Conservation (phyloP, 2,329 filamentous ascomycete species). For the Penicillium sp. region DNA sequence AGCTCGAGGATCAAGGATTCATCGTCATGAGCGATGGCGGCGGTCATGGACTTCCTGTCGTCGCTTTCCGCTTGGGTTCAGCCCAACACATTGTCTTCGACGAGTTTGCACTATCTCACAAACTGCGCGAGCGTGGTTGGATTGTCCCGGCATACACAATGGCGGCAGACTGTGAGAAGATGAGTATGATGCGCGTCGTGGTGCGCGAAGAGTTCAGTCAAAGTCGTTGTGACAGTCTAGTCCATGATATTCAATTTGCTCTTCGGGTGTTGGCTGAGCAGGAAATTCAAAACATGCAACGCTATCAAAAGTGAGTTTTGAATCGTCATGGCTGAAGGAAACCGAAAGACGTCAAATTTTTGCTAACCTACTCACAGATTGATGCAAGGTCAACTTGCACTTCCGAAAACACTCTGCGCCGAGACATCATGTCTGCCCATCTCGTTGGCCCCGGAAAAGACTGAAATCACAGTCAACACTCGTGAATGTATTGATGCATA, state of each 20-base stretch:
- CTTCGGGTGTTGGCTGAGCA: conserved; percentile 53
- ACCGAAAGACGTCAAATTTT: not conserved
- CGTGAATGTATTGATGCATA: not conserved
- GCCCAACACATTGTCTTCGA: not conserved
- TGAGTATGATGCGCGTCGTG: conserved; percentile 90
- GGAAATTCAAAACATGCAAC: conserved; percentile 47
- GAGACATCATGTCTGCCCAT: not conserved
- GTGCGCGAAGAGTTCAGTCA: conserved; percentile 87
- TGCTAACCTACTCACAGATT: not conserved
- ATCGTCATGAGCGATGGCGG: not conserved
- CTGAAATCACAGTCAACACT: not conserved
- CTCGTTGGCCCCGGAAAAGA: not conserved
- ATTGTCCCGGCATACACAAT: conserved; percentile 66
- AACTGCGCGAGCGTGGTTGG: not conserved
- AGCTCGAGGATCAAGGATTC: not conserved
- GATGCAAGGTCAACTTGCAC: not conserved
- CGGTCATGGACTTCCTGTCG: not conserved
- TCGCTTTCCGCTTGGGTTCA: not conserved
- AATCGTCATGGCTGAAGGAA: not conserved
- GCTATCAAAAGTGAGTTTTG: conserved; percentile 13
- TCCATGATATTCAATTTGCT: conserved; percentile 54
- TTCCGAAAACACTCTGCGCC: not conserved
- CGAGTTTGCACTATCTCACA: not conserved
- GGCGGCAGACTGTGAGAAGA: conserved; percentile 75
- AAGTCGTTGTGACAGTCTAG: conserved; percentile 71